Percentiles rank a stretch among this genome's conserved stretches.
Evolutionary conservation across 345 rosid genomes (phyloP).

Genomic region (Excoecaria cochinchinensis): DNA sequence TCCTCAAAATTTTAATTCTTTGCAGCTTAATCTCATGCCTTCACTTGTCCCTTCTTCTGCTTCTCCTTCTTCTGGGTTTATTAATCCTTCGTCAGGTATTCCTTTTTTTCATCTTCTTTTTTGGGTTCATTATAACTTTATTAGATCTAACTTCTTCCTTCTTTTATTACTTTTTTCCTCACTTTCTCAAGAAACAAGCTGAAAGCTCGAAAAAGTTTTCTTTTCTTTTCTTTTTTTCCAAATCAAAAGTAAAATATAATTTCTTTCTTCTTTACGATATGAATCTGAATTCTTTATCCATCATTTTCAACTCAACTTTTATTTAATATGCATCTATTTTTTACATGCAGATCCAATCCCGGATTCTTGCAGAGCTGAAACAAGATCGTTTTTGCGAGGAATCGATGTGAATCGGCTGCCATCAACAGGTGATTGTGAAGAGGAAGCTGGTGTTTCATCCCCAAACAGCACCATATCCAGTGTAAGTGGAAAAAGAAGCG

Average conservation of each 20-base stretch:
- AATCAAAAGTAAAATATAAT: conserved; percentile 3
- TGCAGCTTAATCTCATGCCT: conserved; percentile 59
- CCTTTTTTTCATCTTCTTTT: background rate
- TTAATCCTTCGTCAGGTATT: conserved; percentile 48
- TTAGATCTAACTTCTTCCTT: conserved; percentile 14
- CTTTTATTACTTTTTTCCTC: background rate
- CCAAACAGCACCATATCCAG: conserved; percentile 96
- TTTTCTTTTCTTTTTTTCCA: background rate
- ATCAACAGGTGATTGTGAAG: conserved; percentile 63
- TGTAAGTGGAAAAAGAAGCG: conserved; percentile 85
- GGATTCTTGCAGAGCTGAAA: conserved; percentile 48
- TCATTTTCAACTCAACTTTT: conserved; percentile 21
- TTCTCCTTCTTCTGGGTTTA: conserved; percentile 35
- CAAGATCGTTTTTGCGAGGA: conserved; percentile 58
- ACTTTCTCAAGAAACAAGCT: conserved; percentile 31
- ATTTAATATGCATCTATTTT: background rate
- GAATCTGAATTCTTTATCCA: background rate
- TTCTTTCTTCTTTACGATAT: background rate
- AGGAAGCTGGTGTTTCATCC: conserved; percentile 83
- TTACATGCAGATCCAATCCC: conserved; percentile 69
- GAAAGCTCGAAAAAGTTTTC: background rate
- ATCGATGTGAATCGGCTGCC: conserved; percentile 92
- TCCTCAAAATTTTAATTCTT: conserved; percentile 42
- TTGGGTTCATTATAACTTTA: background rate
- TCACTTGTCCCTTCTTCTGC: conserved; percentile 36